A percentile compares a stretch with the other conserved stretches of the same genome.
These are phyloP conservation scores for Litchi chinensis DNA, from an alignment of 345 rosid species.

Conservation along the genomic window DNA sequence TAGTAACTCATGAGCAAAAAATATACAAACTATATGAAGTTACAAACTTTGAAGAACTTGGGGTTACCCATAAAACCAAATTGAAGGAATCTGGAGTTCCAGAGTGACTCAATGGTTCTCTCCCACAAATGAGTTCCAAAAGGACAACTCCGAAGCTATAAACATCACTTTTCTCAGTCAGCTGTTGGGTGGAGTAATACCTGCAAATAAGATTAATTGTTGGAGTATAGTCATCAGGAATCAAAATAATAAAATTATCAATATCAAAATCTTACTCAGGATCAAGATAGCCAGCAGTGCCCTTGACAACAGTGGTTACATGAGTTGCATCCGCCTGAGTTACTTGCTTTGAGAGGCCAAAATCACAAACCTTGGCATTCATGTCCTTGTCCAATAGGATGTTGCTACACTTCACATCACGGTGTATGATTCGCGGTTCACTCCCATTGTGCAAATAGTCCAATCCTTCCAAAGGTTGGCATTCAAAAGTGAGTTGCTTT, in stretches of 20 bases:
- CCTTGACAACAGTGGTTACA: conserved; percentile 87
- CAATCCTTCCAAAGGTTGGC: conserved; percentile 57
- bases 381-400: conserved; percentile 79
- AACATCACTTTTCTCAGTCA: conserved; percentile 91
- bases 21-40: background rate
- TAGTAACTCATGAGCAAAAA: background rate
- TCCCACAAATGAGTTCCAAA: conserved; percentile 87
- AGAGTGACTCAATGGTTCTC: conserved; percentile 77
- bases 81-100: conserved; percentile 95
- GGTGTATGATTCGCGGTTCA: conserved; percentile 83
- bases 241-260: background rate
- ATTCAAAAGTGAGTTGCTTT: background rate
- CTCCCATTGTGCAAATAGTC: conserved; percentile 91
- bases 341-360: conserved; percentile 80
- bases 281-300: conserved; percentile 94
- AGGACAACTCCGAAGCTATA: conserved; percentile 94
- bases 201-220: conserved; percentile 34
- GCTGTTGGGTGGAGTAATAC: conserved; percentile 83
- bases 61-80: conserved; percentile 81
- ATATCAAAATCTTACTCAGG: conserved; percentile 63
- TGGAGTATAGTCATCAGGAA: conserved; percentile 11
- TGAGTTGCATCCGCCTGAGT: conserved; percentile 76
- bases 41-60: background rate
- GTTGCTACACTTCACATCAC: conserved; percentile 86
- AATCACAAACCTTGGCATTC: conserved; percentile 83